phyloP scores from a whole-genome alignment of 2,329 filamentous ascomycete species.

The Parascedosporium putredinis region DNA sequence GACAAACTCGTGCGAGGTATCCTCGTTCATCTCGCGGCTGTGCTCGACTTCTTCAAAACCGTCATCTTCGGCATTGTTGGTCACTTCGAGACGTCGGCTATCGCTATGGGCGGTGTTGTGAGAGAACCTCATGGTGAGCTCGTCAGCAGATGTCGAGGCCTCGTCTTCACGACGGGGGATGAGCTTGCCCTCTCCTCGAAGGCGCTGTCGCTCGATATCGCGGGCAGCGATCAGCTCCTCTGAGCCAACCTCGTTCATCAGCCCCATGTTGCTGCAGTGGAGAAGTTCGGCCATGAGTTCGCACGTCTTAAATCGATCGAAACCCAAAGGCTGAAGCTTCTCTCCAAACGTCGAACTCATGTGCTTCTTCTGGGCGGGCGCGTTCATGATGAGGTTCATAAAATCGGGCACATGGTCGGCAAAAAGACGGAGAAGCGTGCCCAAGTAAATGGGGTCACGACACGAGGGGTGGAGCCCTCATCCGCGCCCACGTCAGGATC shows the following conservation, averaged over 20 bases:
- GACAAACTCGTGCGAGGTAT: slow-evolving; percentile 27
- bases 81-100: slow-evolving; percentile 59
- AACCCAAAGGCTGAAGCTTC: slow-evolving; percentile 86
- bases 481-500: slow-evolving; percentile 84
- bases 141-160: slow-evolving; percentile 36
- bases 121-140: slow-evolving; percentile 48
- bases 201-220: slow-evolving; percentile 69
- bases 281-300: slow-evolving; percentile 96
- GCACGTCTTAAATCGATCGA: slow-evolving; percentile 97
- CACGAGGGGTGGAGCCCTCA: slow-evolving; percentile 65
- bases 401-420: slow-evolving; percentile 88
- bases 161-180: slow-evolving; percentile 30
- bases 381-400: slow-evolving; percentile 78
- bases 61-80: slow-evolving; percentile 71
- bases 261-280: slow-evolving; percentile 97
- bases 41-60: slow-evolving; percentile 83
- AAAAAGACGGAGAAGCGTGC: slow-evolving; percentile 79
- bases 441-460: slow-evolving; percentile 90
- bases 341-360: slow-evolving; percentile 82
- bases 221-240: slow-evolving; percentile 75
- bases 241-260: slow-evolving; percentile 83
- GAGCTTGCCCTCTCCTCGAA: slow-evolving; percentile 69
- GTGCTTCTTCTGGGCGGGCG: slow-evolving; percentile 60
- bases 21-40: slow-evolving; percentile 48
- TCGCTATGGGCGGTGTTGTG: slow-evolving; percentile 45